Evolutionary conservation across 768 basidiomycete species (phyloP).

Genomic region (Boletales sp.): DNA sequence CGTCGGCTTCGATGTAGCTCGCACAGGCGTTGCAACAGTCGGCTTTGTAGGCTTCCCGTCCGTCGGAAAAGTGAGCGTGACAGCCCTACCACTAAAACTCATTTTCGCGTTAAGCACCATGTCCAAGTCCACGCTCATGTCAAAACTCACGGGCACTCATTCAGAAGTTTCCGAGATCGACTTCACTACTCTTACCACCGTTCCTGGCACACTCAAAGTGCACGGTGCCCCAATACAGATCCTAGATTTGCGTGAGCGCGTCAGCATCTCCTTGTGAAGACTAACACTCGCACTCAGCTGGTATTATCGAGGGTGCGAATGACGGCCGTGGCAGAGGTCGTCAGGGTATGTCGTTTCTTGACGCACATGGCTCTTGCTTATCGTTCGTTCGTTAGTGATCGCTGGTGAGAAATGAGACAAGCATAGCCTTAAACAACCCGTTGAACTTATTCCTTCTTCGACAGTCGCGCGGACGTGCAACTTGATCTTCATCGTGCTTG

Average conservation of each 20-base stretch:
- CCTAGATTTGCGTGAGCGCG: slow-evolving; percentile 76
- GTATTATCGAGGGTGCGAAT: slow-evolving; percentile 97
- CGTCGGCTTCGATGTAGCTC: slow-evolving; percentile 95
- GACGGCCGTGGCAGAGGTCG: slow-evolving; percentile 95
- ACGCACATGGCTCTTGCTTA: slow-evolving; percentile 20
- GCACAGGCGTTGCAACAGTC: slow-evolving; percentile 96
- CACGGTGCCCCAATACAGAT: slow-evolving; percentile 97
- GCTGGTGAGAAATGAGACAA: slow-evolving; percentile 52
- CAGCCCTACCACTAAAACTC: slow-evolving; percentile 1
- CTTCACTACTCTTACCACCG: slow-evolving; percentile 94
- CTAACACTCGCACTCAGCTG: slow-evolving; percentile 48
- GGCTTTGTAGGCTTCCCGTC: slow-evolving; percentile 92
- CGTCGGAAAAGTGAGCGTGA: slow-evolving; percentile 74
- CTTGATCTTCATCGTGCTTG: slow-evolving; percentile 96
- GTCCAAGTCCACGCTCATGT: slow-evolving; percentile 85
- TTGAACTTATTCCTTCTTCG: slow-evolving; percentile 2
- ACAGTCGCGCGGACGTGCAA: slow-evolving; percentile 96
- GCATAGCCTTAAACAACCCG: slow-evolving; percentile 1
- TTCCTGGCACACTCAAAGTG: slow-evolving; percentile 90
- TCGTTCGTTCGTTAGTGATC: slow-evolving; percentile 46
- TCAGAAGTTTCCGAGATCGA: slow-evolving; percentile 96
- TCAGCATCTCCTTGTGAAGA: neutral
- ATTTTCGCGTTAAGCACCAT: neutral
- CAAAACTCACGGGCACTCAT: slow-evolving; percentile 93
- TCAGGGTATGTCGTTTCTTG: slow-evolving; percentile 56